Conservation (phyloP, 768 basidiomycete genomes). For the Tylopilus sp. region DNA sequence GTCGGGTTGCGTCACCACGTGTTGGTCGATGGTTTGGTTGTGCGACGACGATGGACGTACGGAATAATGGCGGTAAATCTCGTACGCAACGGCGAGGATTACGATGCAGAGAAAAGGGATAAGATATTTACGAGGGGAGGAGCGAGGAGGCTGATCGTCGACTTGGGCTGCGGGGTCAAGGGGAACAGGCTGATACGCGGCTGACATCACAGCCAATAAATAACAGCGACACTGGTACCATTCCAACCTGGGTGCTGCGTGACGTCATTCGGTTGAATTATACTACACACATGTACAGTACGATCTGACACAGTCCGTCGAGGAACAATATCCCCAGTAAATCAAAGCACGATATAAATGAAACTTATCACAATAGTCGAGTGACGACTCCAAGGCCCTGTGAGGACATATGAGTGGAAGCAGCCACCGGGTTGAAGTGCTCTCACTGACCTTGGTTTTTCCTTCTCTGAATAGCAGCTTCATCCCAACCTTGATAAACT, state of each 20-base stretch:
- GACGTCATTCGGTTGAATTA: not conserved
- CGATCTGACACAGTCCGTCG: not conserved
- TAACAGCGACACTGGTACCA: conserved; percentile 2
- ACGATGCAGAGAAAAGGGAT: conserved; percentile 35
- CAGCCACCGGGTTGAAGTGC: conserved; percentile 1
- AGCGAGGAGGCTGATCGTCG: conserved; percentile 24
- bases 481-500: conserved; percentile 91
- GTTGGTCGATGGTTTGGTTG: conserved; percentile 17
- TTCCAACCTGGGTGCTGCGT: conserved; percentile 14
- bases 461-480: conserved; percentile 93
- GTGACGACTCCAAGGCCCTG: conserved; percentile 81
- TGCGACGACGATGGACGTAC: conserved; percentile 5
- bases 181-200: conserved; percentile 20
- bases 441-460: conserved; percentile 74
- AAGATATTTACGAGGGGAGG: conserved; percentile 29
- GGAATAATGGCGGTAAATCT: conserved; percentile 40
- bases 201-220: conserved; percentile 24
- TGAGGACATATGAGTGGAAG: conserved; percentile 6
- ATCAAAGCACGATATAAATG: not conserved
- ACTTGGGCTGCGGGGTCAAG: conserved; percentile 15
- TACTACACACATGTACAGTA: not conserved
- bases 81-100: conserved; percentile 40
- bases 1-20: conserved; percentile 5
- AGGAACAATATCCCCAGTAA: not conserved
- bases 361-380: conserved; percentile 47